Percentiles rank a stretch among this genome's conserved stretches.
Conservation (phyloP, 83 land plant species). For the Thuja plicata region DNA sequence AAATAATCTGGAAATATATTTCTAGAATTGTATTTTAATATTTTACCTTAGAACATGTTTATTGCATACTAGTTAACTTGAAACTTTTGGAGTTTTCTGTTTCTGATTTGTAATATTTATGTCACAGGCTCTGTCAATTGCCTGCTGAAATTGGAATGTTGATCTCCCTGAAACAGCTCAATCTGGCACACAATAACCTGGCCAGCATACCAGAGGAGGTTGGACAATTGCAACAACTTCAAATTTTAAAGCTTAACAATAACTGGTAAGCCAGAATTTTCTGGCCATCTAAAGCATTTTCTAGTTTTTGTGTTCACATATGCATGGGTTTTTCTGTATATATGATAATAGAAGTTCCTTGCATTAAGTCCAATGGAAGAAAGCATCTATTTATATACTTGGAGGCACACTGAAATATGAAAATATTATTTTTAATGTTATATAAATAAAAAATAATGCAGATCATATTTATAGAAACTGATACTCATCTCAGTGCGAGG, state of each 20-base stretch:
- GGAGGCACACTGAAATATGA: not conserved
- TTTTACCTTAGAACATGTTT: not conserved
- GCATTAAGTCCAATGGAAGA: not conserved
- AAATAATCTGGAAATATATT: not conserved
- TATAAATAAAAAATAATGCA: not conserved
- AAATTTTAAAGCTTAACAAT: slow-evolving; percentile 38
- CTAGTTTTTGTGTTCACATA: not conserved
- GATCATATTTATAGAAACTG: not conserved
- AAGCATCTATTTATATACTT: not conserved
- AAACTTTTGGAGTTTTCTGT: not conserved
- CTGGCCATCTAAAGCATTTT: not conserved
- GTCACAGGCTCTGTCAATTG: slow-evolving; percentile 47
- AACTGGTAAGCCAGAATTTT: slow-evolving; percentile 44
- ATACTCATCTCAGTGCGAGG: not conserved
- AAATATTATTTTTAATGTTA: not conserved
- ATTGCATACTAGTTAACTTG: not conserved
- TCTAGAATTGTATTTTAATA: not conserved
- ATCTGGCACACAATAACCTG: slow-evolving; percentile 47
- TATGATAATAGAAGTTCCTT: not conserved
- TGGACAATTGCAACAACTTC: slow-evolving; percentile 37
- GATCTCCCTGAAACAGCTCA: slow-evolving; percentile 44
- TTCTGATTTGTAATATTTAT: not conserved
- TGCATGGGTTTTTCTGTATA: not conserved
- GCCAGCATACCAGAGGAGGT: slow-evolving; percentile 59
- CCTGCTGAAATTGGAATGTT: slow-evolving; percentile 50